Evolutionary conservation across 1,284 basidiomycete genomes (phyloP), one percentile per base, ranked within the genome.

Genomic region (Filobasidium uniguttulatum): DNA sequence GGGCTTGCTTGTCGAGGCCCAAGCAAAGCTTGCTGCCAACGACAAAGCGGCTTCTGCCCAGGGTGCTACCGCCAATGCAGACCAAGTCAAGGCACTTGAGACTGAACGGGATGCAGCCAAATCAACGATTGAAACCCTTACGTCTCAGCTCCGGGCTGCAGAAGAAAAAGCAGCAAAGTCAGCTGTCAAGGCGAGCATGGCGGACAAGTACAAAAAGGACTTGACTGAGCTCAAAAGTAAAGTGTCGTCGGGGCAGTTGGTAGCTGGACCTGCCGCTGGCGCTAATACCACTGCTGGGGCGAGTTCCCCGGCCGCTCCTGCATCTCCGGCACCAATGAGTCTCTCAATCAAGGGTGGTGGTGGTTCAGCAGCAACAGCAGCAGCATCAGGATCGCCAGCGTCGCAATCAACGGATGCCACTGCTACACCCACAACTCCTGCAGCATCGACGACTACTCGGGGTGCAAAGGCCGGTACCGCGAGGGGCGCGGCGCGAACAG

Each of bases 131-230:
- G 50, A 52, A 20, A 40, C 36, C 15, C 38, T 46, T 5, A 38
- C 46, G 15, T 37, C 36, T 25, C 45, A 52, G 25, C 40, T 31
- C 19, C 35, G 50, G 31, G 50, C 50, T 28, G 43, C 50, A 1
- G 50, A 52, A 14, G 50, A 52, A 26, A 52, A 48, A 34, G 45
- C 50, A 12, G 46, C 46, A 20, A 52, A 52, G 33, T 20, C 46
- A 25, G 50, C 50, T 9, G 50, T 52, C 10, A 52, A 52, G 30
- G 50, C 50, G 14, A 52, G 40, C 15, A 46, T 46, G 37, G 40
- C 45, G 14, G 50, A 52, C 45, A 52, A 47, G 45, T 43, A 43
- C 40, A 43, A 43, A 26, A 43, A 43, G 26, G 40, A 43, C 22
- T 43, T 43, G 40, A 29, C 40, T 8, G 40, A 43, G 22, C 19